These are phyloP conservation scores for Plasmodium berghei DNA, from an alignment of 169 alveolate genomes.

Conservation along the genomic window DNA sequence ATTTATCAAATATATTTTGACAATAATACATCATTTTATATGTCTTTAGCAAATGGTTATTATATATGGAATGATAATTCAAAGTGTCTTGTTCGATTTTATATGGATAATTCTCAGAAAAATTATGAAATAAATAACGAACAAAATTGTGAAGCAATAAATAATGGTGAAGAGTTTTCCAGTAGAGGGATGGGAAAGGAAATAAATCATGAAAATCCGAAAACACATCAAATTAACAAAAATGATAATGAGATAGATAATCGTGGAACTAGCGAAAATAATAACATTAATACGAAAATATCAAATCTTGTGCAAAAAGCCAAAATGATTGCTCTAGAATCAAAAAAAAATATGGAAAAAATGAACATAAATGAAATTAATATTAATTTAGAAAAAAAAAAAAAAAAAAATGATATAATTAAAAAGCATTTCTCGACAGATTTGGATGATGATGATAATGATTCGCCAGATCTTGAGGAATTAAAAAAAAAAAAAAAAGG, in stretches of 20 bases:
- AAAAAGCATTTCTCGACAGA: slow-evolving; percentile 64
- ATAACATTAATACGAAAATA: slow-evolving; percentile 12
- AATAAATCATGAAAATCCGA: not conserved
- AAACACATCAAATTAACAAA: not conserved
- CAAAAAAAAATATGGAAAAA: slow-evolving; percentile 54
- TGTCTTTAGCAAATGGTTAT: slow-evolving; percentile 81
- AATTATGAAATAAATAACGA: not conserved
- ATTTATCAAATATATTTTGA: slow-evolving; percentile 80
- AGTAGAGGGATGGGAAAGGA: not conserved
- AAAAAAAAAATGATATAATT: slow-evolving; percentile 60
- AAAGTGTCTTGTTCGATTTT: slow-evolving; percentile 60
- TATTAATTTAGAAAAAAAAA: slow-evolving; percentile 21
- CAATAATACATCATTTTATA: slow-evolving; percentile 82
- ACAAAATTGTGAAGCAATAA: not conserved
- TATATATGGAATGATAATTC: slow-evolving; percentile 79
- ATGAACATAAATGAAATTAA: slow-evolving; percentile 60
- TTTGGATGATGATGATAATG: slow-evolving; percentile 70
- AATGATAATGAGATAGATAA: not conserved
- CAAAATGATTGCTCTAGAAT: slow-evolving; percentile 55
- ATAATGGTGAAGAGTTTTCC: not conserved
- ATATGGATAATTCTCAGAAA: slow-evolving; percentile 38
- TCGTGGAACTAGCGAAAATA: slow-evolving; percentile 2
- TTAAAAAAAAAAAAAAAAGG: slow-evolving; percentile 14
- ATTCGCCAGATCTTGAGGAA: slow-evolving; percentile 15
- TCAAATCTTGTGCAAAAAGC: slow-evolving; percentile 49